Conservation (phyloP, 2,329 filamentous ascomycete genomes). For the Verticillium klebahnii region DNA sequence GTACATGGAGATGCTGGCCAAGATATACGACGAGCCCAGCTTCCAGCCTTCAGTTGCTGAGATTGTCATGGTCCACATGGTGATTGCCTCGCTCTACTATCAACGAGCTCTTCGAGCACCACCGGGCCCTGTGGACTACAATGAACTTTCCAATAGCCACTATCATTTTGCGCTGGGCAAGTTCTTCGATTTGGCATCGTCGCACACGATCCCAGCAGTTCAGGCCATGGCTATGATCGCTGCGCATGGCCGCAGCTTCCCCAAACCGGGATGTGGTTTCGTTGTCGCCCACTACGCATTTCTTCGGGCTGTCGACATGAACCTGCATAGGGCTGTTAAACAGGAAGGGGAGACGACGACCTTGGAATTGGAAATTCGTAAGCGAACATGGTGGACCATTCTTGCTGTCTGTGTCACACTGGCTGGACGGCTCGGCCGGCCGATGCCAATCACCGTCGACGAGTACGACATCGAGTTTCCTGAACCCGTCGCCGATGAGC, state of each 20-base stretch:
- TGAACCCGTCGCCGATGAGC: slow-evolving; percentile 65
- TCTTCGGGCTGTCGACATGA: slow-evolving; percentile 66
- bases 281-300: slow-evolving; percentile 62
- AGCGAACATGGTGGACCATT: slow-evolving; percentile 73
- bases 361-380: slow-evolving; percentile 71
- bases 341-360: slow-evolving; percentile 38
- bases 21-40: slow-evolving; percentile 65
- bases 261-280: slow-evolving; percentile 72
- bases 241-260: slow-evolving; percentile 69
- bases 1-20: slow-evolving; percentile 55
- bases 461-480: slow-evolving; percentile 79
- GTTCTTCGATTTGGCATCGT: slow-evolving; percentile 59
- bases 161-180: slow-evolving; percentile 72
- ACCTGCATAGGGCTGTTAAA: slow-evolving; percentile 68
- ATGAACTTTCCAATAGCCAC: slow-evolving; percentile 67
- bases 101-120: slow-evolving; percentile 71
- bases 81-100: slow-evolving; percentile 73
- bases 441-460: slow-evolving; percentile 67
- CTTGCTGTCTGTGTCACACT: slow-evolving; percentile 63
- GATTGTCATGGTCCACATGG: slow-evolving; percentile 69
- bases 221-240: slow-evolving; percentile 72
- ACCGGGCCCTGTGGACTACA: slow-evolving; percentile 47
- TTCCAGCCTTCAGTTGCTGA: slow-evolving; percentile 62
- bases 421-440: slow-evolving; percentile 70
- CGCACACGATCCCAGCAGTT: slow-evolving; percentile 60